Conservation (phyloP, 2,329 filamentous ascomycete genomes). For the Dactylonectria estremocensis region DNA sequence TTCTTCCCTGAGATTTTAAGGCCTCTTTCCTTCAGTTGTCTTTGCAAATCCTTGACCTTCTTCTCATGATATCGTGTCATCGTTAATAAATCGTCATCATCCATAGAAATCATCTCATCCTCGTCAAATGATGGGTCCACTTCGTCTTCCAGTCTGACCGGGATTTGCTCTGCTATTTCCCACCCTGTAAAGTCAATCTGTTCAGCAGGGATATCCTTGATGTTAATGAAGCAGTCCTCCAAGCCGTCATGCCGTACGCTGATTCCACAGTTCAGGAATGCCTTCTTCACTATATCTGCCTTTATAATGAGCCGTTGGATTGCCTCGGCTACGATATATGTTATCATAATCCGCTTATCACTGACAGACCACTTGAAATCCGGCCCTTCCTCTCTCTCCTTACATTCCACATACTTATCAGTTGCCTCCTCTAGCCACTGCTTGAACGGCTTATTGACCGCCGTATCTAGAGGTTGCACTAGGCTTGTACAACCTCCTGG, state of each 20-base stretch:
- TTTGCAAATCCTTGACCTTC: too few species aligned
- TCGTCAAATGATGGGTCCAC: background rate
- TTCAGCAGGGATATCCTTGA: background rate
- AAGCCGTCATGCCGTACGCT: too few species aligned
- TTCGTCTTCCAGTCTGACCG: conserved; percentile 4
- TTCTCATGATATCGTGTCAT: too few species aligned
- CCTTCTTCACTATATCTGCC: conserved; percentile 10
- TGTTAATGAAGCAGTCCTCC: too few species aligned
- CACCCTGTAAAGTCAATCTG: conserved; percentile 9
- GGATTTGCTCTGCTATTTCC: conserved; percentile 6
- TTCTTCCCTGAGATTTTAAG: too few species aligned
- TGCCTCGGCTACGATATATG: conserved; percentile 10
- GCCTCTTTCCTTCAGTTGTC: too few species aligned
- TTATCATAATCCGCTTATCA: conserved; percentile 22
- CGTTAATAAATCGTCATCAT: too few species aligned
- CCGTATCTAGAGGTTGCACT: too few species aligned
- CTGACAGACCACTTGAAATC: conserved; percentile 9
- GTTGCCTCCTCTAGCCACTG: background rate
- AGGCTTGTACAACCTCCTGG: background rate
- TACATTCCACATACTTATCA: background rate
- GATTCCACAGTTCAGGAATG: too few species aligned
- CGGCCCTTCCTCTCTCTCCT: background rate
- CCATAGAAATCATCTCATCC: too few species aligned
- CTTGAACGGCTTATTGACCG: too few species aligned
- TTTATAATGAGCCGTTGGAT: background rate